These are phyloP conservation scores for Warburgia ugandensis DNA, from an alignment of 164 flowering plant species.

Conservation along the genomic window DNA sequence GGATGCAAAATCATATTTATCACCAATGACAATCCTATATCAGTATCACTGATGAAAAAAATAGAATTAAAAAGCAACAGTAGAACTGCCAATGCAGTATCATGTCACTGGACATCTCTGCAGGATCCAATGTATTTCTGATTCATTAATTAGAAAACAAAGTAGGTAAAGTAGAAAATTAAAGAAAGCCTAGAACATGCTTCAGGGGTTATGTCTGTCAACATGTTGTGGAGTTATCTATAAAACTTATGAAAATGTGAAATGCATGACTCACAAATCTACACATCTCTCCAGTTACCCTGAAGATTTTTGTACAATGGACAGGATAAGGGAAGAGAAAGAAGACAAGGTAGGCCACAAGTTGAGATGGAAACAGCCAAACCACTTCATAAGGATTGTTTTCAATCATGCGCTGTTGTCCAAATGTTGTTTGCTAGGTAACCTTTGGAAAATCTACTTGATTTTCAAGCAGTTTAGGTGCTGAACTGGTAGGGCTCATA, in stretches of 20 bases:
- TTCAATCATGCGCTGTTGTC: neutral
- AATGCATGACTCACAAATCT: constrained; percentile 15
- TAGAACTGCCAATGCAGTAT: neutral
- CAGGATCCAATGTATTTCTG: too few relatives aligned
- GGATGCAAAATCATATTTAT: too few relatives aligned
- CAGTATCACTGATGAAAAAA: too few relatives aligned
- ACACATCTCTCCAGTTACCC: constrained; percentile 14
- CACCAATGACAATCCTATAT: too few relatives aligned
- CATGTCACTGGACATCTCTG: too few relatives aligned
- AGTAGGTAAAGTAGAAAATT: too few relatives aligned
- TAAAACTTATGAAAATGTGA: neutral
- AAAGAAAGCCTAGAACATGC: neutral
- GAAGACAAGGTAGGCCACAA: constrained; percentile 24
- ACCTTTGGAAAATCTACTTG: constrained; percentile 6
- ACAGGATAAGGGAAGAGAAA: constrained; percentile 18
- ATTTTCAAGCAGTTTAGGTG: neutral
- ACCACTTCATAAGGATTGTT: neutral
- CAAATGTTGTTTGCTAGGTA: neutral
- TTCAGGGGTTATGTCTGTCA: neutral
- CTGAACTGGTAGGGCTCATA: too few relatives aligned
- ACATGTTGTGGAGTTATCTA: neutral
- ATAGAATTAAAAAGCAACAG: neutral
- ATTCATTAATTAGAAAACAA: too few relatives aligned
- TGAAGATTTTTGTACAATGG: neutral
- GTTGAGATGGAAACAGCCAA: neutral